A percentile compares a stretch with the other conserved stretches of the same genome.
These are phyloP conservation scores for Exophiala mesophila DNA, from an alignment of 2,329 filamentous ascomycete genomes.

Conservation along the genomic window DNA sequence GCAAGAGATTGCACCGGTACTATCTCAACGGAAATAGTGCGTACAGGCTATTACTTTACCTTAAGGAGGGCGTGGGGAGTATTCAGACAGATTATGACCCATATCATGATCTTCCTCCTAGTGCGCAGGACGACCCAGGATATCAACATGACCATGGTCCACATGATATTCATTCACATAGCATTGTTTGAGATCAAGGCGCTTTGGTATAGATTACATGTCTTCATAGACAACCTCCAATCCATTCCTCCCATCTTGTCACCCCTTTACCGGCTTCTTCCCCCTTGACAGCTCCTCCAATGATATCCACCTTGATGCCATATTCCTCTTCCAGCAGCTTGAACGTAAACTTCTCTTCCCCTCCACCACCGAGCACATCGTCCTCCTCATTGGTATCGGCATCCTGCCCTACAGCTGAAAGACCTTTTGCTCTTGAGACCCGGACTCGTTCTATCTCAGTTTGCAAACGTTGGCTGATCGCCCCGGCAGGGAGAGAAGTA, in stretches of 20 bases:
- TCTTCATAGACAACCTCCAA: slow-evolving; percentile 65
- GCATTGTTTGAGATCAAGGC: too few relatives aligned
- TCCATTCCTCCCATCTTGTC: slow-evolving; percentile 86
- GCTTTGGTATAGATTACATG: too few relatives aligned
- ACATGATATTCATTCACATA: slow-evolving; percentile 11
- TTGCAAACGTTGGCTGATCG: slow-evolving; percentile 73
- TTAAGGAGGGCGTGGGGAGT: slow-evolving; percentile 57
- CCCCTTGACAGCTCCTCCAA: slow-evolving; percentile 65
- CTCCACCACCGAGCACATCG: slow-evolving; percentile 79
- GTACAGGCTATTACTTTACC: slow-evolving; percentile 76
- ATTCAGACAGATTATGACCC: slow-evolving; percentile 37
- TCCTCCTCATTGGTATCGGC: slow-evolving; percentile 61
- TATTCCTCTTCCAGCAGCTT: slow-evolving; percentile 72
- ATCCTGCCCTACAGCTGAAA: slow-evolving; percentile 39
- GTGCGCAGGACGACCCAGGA: slow-evolving; percentile 21
- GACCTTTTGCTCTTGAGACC: slow-evolving; percentile 68
- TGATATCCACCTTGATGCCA: slow-evolving; percentile 69
- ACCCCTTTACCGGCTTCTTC: slow-evolving; percentile 61
- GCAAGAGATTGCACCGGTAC: slow-evolving; percentile 89
- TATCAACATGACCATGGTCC: slow-evolving; percentile 9
- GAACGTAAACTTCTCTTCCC: slow-evolving; percentile 73
- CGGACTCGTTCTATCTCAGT: slow-evolving; percentile 75
- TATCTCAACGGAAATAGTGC: slow-evolving; percentile 96
- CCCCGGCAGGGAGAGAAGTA: slow-evolving; percentile 73
- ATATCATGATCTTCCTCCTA: slow-evolving; percentile 19